phyloP scores from a whole-genome alignment of 176 grass and related monocot genomes.

The Calamus simplicifolius region DNA sequence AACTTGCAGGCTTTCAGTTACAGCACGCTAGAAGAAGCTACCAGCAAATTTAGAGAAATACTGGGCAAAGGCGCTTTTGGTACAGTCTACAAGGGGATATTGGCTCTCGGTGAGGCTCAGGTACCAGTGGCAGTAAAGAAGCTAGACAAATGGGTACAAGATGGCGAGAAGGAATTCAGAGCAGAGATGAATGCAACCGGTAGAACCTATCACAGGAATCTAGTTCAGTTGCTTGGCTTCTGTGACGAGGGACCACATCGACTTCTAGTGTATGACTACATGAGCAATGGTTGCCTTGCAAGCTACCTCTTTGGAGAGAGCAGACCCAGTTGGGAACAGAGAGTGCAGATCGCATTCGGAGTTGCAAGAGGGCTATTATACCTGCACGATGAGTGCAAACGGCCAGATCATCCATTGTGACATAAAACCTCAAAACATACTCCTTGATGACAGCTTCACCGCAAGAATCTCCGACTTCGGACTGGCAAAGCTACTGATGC shows the following conservation, averaged over 20 bases:
- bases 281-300: constrained; percentile 9
- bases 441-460: too few relatives aligned
- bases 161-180: too few relatives aligned
- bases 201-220: background rate
- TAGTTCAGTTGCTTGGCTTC: too few relatives aligned
- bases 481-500: too few relatives aligned
- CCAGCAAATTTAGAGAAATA: constrained; percentile 21
- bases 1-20: constrained; percentile 25
- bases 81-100: constrained; percentile 32
- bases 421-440: too few relatives aligned
- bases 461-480: too few relatives aligned
- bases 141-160: too few relatives aligned
- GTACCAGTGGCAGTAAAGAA: constrained; percentile 33
- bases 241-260: constrained; percentile 20
- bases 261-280: constrained; percentile 25
- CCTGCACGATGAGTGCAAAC: constrained; percentile 26
- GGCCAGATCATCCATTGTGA: too few relatives aligned
- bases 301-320: constrained; percentile 15
- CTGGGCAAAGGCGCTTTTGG: constrained; percentile 39
- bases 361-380: constrained; percentile 34
- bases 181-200: too few relatives aligned
- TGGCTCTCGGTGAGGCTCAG: background rate
- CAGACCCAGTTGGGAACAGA: constrained; percentile 22
- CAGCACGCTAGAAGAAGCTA: constrained; percentile 26
- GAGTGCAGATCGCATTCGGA: constrained; percentile 23